Evolutionary conservation across 2,329 filamentous ascomycete species (phyloP).

Genomic region (Neoscytalidium dimidiatum): DNA sequence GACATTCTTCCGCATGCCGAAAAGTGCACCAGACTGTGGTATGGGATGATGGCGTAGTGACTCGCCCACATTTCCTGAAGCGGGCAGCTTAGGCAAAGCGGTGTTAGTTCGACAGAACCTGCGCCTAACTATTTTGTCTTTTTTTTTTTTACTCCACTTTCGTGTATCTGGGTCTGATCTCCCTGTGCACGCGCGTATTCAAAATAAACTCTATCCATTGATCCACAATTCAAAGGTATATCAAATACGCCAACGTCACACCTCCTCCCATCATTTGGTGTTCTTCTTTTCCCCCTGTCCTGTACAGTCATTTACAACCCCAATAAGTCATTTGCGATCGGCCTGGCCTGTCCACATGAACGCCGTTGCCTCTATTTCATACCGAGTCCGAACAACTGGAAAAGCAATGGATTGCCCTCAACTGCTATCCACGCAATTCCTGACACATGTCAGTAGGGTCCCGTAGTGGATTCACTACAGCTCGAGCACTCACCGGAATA

Average conservation of each 20-base stretch:
- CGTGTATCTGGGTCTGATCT: no score
- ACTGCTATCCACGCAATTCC: slow-evolving; percentile 83
- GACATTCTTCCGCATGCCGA: no score
- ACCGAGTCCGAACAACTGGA: slow-evolving; percentile 61
- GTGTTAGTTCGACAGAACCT: no score
- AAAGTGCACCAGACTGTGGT: no score
- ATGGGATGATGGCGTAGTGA: no score
- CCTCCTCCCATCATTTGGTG: background rate
- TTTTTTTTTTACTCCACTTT: no score
- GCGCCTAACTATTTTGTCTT: background rate
- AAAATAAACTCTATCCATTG: background rate
- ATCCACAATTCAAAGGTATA: background rate
- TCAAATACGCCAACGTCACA: background rate
- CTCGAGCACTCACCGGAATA: slow-evolving; percentile 73
- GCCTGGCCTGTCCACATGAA: background rate
- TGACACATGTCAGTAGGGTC: slow-evolving; percentile 34
- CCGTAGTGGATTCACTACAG: no score
- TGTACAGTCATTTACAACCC: background rate
- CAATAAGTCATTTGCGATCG: background rate
- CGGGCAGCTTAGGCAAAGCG: no score
- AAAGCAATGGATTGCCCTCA: slow-evolving; percentile 71
- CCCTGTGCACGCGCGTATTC: no score
- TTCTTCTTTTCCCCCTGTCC: background rate
- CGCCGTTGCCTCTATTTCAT: background rate
- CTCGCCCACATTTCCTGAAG: no score